phyloP scores from a whole-genome alignment of 148 eudicot species.

The Silene uniflora region DNA sequence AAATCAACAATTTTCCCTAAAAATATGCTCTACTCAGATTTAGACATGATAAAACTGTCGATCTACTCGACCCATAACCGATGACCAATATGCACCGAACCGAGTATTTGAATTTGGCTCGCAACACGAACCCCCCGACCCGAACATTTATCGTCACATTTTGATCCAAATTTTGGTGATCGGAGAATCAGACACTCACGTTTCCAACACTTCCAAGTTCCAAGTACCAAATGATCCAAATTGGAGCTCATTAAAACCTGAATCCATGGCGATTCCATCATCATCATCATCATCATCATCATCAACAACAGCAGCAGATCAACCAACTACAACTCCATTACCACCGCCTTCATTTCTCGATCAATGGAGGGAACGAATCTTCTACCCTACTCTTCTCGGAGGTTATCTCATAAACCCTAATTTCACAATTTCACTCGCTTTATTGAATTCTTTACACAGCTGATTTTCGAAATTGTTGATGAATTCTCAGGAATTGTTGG shows the following conservation, averaged over 20 bases:
- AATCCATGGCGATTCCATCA: constrained; percentile 21
- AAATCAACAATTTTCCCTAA: too few species aligned
- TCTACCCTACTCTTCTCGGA: constrained; percentile 68
- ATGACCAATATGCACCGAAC: too few species aligned
- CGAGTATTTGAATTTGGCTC: too few species aligned
- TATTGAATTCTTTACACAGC: background rate
- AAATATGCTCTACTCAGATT: too few species aligned
- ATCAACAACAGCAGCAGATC: background rate
- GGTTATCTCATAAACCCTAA: constrained; percentile 26
- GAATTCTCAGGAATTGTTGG: constrained; percentile 57
- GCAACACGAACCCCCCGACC: too few species aligned
- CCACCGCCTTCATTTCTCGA: constrained; percentile 38
- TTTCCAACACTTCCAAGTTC: too few species aligned
- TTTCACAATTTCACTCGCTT: background rate
- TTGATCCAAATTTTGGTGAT: too few species aligned
- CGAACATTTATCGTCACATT: too few species aligned
- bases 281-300: constrained; percentile 5
- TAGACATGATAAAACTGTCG: too few species aligned
- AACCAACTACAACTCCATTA: constrained; percentile 27
- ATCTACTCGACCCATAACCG: too few species aligned
- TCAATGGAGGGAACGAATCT: constrained; percentile 53
- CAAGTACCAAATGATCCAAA: background rate
- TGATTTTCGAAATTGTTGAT: background rate
- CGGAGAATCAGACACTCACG: too few species aligned
- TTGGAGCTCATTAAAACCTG: background rate